Conservation (phyloP, 208 protist species). For the Angomonas deanei region DNA sequence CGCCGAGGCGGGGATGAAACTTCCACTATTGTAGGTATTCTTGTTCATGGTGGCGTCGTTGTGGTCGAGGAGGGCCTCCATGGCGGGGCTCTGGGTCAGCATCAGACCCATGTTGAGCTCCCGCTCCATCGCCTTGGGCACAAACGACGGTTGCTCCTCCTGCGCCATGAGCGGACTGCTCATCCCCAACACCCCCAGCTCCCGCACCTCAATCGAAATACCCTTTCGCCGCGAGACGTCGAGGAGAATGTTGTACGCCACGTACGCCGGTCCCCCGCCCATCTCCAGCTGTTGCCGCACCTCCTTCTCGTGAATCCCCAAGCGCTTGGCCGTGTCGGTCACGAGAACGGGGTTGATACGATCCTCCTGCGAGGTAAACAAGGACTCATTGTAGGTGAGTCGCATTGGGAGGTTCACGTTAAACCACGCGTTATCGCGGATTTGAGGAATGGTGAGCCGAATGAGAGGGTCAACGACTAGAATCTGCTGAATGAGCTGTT, state of each 20-base stretch:
- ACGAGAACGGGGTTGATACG: slow-evolving; percentile 64
- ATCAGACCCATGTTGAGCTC: slow-evolving; percentile 85
- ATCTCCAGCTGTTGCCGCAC: slow-evolving; percentile 60
- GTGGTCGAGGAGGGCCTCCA: slow-evolving; percentile 76
- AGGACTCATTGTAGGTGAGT: slow-evolving; percentile 69
- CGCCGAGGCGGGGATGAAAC: slow-evolving; percentile 67
- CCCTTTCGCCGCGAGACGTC: slow-evolving; percentile 58
- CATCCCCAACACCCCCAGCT: slow-evolving; percentile 21
- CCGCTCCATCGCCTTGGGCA: slow-evolving; percentile 65
- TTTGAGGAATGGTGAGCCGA: slow-evolving; percentile 86
- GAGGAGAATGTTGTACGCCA: slow-evolving; percentile 85
- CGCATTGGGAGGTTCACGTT: slow-evolving; percentile 72
- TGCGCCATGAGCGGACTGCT: background rate
- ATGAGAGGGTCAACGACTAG: slow-evolving; percentile 87
- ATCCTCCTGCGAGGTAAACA: slow-evolving; percentile 60
- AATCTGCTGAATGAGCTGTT: slow-evolving; percentile 84
- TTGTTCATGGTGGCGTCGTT: slow-evolving; percentile 72
- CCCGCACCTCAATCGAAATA: slow-evolving; percentile 59
- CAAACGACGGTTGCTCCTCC: background rate
- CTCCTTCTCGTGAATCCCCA: slow-evolving; percentile 56
- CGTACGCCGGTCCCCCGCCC: slow-evolving; percentile 48
- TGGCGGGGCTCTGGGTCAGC: slow-evolving; percentile 81
- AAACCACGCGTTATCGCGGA: slow-evolving; percentile 89
- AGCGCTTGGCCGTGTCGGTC: slow-evolving; percentile 46
- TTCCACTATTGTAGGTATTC: slow-evolving; percentile 63